Evolutionary conservation across 2,329 filamentous ascomycete genomes (phyloP).

Genomic region (Ascochyta clinopodiicola): DNA sequence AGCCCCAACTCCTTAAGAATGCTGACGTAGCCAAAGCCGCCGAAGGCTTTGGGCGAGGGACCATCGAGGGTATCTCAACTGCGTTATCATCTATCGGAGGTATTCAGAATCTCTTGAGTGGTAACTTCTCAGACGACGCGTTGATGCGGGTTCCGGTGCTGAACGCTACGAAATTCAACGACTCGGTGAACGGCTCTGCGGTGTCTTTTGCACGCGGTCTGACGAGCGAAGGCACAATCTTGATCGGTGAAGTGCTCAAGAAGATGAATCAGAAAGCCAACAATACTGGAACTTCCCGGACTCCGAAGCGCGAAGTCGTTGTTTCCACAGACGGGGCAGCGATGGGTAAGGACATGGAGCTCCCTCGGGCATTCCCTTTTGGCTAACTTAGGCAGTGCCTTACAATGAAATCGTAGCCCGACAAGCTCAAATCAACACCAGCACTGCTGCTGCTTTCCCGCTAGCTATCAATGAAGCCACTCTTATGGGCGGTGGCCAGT

Average conservation of each 20-base stretch:
- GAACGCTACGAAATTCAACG: conserved; percentile 28
- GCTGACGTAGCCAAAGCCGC: conserved; percentile 28
- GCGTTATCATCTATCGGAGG: conserved; percentile 37
- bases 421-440: conserved; percentile 4
- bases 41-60: conserved; percentile 37
- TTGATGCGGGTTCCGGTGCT: conserved; percentile 30
- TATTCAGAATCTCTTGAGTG: conserved; percentile 33
- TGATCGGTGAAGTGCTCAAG: conserved; percentile 29
- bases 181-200: conserved; percentile 34
- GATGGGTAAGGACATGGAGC: conserved; percentile 21
- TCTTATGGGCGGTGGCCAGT: conserved; percentile 27
- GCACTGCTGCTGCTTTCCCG: neutral
- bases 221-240: conserved; percentile 33
- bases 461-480: conserved; percentile 31
- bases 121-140: conserved; percentile 28
- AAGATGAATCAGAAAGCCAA: conserved; percentile 22
- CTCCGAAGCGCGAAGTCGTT: conserved; percentile 9
- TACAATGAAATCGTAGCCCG: conserved; percentile 18
- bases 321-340: conserved; percentile 7
- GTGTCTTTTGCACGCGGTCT: conserved; percentile 36
- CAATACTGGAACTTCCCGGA: neutral
- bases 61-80: conserved; percentile 34
- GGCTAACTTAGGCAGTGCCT: conserved; percentile 22
- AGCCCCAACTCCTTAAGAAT: conserved; percentile 14
- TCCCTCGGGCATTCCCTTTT: neutral